Percentiles rank a stretch among this genome's conserved stretches.
Conservation (phyloP, 225 moss, liverwort and hornwort species). For the Asterella californica region DNA sequence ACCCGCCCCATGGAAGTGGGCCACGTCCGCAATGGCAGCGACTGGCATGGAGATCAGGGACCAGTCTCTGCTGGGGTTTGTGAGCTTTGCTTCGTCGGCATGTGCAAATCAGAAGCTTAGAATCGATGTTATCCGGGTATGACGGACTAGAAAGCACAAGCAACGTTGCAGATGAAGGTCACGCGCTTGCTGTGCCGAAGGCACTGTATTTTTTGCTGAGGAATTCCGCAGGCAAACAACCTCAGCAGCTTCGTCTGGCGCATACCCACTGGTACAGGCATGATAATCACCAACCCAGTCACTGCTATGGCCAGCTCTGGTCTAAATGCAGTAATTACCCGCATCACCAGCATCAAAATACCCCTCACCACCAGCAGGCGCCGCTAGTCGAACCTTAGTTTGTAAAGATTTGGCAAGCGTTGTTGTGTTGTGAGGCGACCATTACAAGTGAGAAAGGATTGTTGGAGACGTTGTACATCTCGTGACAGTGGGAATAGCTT, state of each 20-base stretch:
- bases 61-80: neutral
- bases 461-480: neutral
- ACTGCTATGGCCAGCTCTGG: neutral
- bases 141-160: neutral
- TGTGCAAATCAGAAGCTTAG: neutral
- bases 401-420: neutral
- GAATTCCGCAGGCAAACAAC: neutral
- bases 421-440: neutral
- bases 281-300: neutral
- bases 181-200: neutral
- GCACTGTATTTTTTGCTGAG: neutral
- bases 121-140: neutral
- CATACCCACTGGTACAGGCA: neutral
- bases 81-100: neutral
- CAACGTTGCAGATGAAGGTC: neutral
- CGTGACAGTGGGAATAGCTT: neutral
- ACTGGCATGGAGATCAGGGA: neutral
- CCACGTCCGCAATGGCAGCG: neutral
- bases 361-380: neutral
- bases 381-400: no score
- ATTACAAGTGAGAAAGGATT: neutral
- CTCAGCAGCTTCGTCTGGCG: neutral
- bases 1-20: neutral
- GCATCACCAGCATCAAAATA: neutral
- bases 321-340: neutral